A percentile compares a stretch with the other conserved stretches of the same genome.
These are phyloP conservation scores for Tieghemostelium lacteum DNA, from an alignment of 78 protist genomes.

Conservation along the genomic window DNA sequence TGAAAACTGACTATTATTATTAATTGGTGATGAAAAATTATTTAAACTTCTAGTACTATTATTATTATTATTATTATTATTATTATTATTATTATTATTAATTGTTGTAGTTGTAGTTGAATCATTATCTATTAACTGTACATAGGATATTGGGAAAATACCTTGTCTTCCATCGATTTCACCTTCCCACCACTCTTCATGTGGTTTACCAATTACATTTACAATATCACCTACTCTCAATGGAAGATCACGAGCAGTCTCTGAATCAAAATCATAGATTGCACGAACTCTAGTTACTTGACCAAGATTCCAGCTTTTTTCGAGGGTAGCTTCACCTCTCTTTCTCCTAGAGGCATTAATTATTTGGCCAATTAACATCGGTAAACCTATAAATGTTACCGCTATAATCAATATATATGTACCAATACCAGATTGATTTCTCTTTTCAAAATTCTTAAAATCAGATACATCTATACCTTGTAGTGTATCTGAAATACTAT, in stretches of 20 bases:
- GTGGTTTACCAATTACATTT: constrained; percentile 61
- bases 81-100: no score
- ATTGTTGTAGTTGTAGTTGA: neutral
- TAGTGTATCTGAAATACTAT: no score
- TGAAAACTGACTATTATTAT: no score
- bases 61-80: no score
- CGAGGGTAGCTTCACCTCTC: constrained; percentile 26
- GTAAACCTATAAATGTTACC: constrained; percentile 61
- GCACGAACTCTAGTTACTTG: constrained; percentile 18
- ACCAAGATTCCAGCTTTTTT: constrained; percentile 31
- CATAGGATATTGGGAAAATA: constrained; percentile 68
- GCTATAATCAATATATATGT: constrained; percentile 58
- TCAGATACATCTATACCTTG: constrained; percentile 6
- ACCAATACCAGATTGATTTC: constrained; percentile 5
- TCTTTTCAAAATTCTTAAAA: constrained; percentile 53
- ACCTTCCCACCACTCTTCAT: constrained; percentile 85
- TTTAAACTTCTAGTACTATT: no score
- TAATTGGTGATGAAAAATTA: no score
- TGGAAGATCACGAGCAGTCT: constrained; percentile 52
- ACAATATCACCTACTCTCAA: constrained; percentile 61
- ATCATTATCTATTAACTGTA: neutral
- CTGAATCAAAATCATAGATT: constrained; percentile 42
- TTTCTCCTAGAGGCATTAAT: constrained; percentile 15
- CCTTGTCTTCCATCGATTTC: constrained; percentile 75
- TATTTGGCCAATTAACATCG: constrained; percentile 72